These are phyloP conservation scores for Mycena indigotica DNA, from an alignment of 768 basidiomycete species.

Conservation along the genomic window DNA sequence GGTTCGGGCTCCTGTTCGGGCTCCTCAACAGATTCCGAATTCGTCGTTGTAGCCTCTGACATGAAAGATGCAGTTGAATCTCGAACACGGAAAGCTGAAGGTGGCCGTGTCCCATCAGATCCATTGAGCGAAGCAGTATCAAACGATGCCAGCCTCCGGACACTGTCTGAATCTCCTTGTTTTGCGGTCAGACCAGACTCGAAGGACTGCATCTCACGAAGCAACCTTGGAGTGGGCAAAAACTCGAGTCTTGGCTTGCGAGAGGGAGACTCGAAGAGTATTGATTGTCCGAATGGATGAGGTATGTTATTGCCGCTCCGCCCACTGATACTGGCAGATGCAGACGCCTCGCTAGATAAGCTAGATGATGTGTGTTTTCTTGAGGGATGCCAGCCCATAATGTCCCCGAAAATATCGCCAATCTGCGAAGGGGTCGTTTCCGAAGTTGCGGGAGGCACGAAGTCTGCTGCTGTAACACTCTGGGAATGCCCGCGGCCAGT, in stretches of 20 bases:
- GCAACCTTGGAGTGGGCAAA: constrained; percentile 49
- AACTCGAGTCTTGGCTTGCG: constrained; percentile 45
- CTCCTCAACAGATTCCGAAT: constrained; percentile 24
- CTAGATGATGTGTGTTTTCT: constrained; percentile 41
- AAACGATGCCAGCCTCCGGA: neutral
- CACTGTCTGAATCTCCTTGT: constrained; percentile 40
- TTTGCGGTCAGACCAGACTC: constrained; percentile 80
- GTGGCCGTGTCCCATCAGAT: constrained; percentile 24
- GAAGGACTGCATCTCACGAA: constrained; percentile 89
- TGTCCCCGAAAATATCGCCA: constrained; percentile 62
- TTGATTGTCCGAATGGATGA: constrained; percentile 66
- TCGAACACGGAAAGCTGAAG: constrained; percentile 33
- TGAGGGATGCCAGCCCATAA: constrained; percentile 61
- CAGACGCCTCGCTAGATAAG: constrained; percentile 32
- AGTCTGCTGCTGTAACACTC: constrained; percentile 73
- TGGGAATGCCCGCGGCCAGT: constrained; percentile 72
- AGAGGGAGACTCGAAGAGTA: constrained; percentile 62
- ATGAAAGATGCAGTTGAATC: constrained; percentile 23
- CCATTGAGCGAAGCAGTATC: constrained; percentile 9
- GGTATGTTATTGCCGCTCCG: constrained; percentile 29
- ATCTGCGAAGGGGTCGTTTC: constrained; percentile 24
- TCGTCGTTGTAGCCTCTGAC: constrained; percentile 11
- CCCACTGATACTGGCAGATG: constrained; percentile 22
- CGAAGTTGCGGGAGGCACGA: neutral
- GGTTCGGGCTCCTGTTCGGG: too few relatives aligned